Evolutionary conservation across 352 stramenopile species (phyloP), one percentile per base, ranked within the genome.

Genomic region (Saprolegnia diclina): DNA sequence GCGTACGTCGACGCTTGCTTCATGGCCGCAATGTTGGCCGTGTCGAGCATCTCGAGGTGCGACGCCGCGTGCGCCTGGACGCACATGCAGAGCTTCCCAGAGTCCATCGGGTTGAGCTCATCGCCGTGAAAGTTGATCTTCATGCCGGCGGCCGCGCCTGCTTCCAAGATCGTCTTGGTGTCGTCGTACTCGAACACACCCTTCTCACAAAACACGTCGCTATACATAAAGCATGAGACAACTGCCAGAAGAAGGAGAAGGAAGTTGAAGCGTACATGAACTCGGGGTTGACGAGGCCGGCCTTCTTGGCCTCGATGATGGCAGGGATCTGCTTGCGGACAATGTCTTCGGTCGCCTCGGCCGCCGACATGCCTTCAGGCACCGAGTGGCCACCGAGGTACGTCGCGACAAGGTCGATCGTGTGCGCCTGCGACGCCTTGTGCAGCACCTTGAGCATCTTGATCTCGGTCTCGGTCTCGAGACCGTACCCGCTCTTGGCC

Each of bases 401-500:
- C 61, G 87, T 92, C 29, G 83, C 76, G 22, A 92, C 86, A 48
- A 94, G 89, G 72, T 91, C 83, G 35, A 92, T 79, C 0, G 83
- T 75, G 63, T 81, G 77, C 85, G 69, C 14, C 73, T 80, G 69
- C 38, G 67, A 63, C 9, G 78, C 77, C 1, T 75, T 81, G 66
- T 92, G 82, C 24, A 94, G 56, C 72, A 94, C 84, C n/a, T 78
- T 76, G 37, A 94, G 79, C 83, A 94, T 90, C 74, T 94, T 94
- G 59, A 94, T 73, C 68, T 94, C 84, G 18, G 85, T 88, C 21
- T 87, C 83, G 0, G 82, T 80, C 55, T 92, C 86, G n/a, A 94
- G 76, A 19, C 86, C 86, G 59, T 94, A 94, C 38, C 86, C 84
- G 50, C 81, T 91, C 77, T 94, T 94, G 70, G 81, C 83, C 56